Percentiles rank a stretch among this genome's conserved stretches.
phyloP scores from a whole-genome alignment of 2,329 filamentous ascomycete genomes.

The Penicillium sp. region DNA sequence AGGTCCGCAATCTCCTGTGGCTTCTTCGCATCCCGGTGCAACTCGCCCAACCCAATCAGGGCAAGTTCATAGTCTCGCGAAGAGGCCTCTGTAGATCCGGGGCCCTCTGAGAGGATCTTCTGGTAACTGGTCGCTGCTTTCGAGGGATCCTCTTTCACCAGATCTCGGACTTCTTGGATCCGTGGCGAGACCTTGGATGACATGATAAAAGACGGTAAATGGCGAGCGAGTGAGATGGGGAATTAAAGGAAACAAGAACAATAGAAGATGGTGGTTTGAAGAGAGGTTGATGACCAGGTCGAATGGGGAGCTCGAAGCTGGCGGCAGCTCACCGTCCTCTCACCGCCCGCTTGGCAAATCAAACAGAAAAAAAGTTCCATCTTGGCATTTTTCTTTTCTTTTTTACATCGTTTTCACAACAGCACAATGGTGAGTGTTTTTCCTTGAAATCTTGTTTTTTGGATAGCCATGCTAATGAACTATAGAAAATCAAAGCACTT shows the following conservation, averaged over 20 bases:
- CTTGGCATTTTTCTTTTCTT: conserved; percentile 18
- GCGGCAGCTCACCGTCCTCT: conserved; percentile 26
- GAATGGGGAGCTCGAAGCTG: conserved; percentile 31
- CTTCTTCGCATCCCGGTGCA: conserved; percentile 81
- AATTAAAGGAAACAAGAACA: conserved; percentile 4
- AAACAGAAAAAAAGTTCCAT: conserved; percentile 35
- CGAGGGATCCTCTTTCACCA: conserved; percentile 74
- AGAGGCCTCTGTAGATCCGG: conserved; percentile 79
- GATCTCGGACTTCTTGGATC: conserved; percentile 85
- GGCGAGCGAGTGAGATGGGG: neutral
- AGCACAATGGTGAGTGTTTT: conserved; percentile 34
- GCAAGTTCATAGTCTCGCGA: conserved; percentile 90
- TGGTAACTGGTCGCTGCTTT: conserved; percentile 88
- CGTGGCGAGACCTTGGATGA: conserved; percentile 57
- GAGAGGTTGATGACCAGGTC: conserved; percentile 19
- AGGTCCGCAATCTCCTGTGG: conserved; percentile 83
- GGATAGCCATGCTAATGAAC: conserved; percentile 10
- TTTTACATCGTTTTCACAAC: conserved; percentile 14
- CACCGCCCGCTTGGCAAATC: conserved; percentile 39
- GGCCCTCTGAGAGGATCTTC: conserved; percentile 81
- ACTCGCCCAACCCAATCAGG: conserved; percentile 81
- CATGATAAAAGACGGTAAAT: conserved; percentile 39
- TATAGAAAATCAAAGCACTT: conserved; percentile 58
- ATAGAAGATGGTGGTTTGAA: conserved; percentile 16
- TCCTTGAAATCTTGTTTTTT: neutral